These are phyloP conservation scores for Russula sp. DNA, from an alignment of 768 basidiomycete species.

Conservation along the genomic window DNA sequence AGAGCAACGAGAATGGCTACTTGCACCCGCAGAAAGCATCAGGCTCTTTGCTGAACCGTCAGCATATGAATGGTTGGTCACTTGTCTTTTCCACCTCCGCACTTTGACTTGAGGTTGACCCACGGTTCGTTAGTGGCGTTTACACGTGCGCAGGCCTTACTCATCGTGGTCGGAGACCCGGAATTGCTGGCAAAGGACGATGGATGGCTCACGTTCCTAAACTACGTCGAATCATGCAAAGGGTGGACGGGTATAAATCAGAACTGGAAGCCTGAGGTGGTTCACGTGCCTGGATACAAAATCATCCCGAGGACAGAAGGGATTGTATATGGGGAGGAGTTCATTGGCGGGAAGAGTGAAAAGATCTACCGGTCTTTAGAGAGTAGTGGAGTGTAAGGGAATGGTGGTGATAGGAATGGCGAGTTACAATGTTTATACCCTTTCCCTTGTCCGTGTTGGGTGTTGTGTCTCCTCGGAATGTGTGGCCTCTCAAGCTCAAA, in stretches of 20 bases:
- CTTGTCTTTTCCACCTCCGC: neutral
- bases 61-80: conserved; percentile 34
- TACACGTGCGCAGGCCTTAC: conserved; percentile 55
- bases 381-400: neutral
- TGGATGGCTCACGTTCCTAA: conserved; percentile 50
- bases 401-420: neutral
- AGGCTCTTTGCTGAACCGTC: conserved; percentile 32
- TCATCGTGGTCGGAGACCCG: conserved; percentile 58
- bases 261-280: conserved; percentile 31
- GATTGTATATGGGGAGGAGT: neutral
- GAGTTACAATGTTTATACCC: too few species aligned
- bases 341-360: conserved; percentile 7
- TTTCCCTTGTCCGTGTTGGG: neutral
- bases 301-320: neutral
- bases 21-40: conserved; percentile 24
- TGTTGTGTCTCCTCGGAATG: too few species aligned
- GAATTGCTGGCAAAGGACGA: conserved; percentile 50
- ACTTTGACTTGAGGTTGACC: neutral
- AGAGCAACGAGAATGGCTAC: conserved; percentile 26
- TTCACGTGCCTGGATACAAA: neutral
- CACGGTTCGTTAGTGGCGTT: conserved; percentile 42
- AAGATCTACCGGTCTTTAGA: neutral
- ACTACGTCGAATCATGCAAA: conserved; percentile 41
- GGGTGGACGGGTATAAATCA: conserved; percentile 46
- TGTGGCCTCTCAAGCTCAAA: too few species aligned